Conservation (phyloP, 2,329 filamentous ascomycete species). For the Aspergillus calidoustus region DNA sequence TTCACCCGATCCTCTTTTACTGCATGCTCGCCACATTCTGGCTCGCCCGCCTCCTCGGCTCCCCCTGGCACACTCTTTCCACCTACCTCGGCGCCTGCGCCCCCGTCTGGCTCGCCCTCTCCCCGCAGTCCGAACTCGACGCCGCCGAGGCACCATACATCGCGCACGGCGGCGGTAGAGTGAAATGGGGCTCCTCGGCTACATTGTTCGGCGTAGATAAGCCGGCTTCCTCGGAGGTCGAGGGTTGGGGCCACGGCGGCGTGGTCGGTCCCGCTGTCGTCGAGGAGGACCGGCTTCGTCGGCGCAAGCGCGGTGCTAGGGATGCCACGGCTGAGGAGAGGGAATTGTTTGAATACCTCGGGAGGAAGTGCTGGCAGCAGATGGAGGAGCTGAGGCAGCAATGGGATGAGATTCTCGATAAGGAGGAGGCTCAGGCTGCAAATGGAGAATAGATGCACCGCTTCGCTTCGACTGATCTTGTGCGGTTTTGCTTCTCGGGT, state of each 20-base stretch:
- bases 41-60: slow-evolving; percentile 76
- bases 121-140: slow-evolving; percentile 55
- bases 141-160: slow-evolving; percentile 49
- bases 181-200: slow-evolving; percentile 84
- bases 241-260: slow-evolving; percentile 77
- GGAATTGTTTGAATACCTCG: slow-evolving; percentile 45
- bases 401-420: slow-evolving; percentile 47
- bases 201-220: slow-evolving; percentile 62
- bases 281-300: slow-evolving; percentile 56
- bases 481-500: not conserved
- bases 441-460: not conserved
- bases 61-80: slow-evolving; percentile 82
- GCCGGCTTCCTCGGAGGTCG: slow-evolving; percentile 78
- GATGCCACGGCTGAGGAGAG: slow-evolving; percentile 58
- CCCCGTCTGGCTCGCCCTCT: slow-evolving; percentile 77
- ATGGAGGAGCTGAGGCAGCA: slow-evolving; percentile 48
- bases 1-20: slow-evolving; percentile 71
- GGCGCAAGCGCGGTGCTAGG: slow-evolving; percentile 62
- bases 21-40: slow-evolving; percentile 71
- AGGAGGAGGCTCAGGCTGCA: slow-evolving; percentile 31
- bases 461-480: too few relatives aligned
- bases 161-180: slow-evolving; percentile 64
- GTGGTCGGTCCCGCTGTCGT: slow-evolving; percentile 56
- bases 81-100: slow-evolving; percentile 77
- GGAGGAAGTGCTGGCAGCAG: slow-evolving; percentile 45